A percentile compares a stretch with the other conserved stretches of the same genome.
Evolutionary conservation across 2,329 filamentous ascomycete species (phyloP).

Genomic region (Dothiorella sarmentorum): DNA sequence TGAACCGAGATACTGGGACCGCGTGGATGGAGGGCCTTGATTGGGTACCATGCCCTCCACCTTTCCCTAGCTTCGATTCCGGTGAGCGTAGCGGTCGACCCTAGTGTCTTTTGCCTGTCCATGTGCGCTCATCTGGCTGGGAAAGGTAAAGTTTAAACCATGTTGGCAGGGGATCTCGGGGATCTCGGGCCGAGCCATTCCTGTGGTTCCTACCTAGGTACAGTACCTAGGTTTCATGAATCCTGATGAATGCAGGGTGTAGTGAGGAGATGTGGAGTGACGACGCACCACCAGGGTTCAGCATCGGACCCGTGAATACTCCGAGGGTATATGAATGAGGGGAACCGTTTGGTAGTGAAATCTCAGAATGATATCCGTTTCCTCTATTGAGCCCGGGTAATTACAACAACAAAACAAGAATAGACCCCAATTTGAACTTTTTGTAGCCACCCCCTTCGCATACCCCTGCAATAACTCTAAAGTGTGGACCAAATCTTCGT

Average conservation of each 20-base stretch:
- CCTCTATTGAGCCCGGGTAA: no score
- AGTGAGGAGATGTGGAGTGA: constrained; percentile 13
- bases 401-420: background rate
- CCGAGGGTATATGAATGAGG: no score
- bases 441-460: background rate
- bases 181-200: constrained; percentile 2
- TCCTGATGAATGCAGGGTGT: background rate
- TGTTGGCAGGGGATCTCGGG: background rate
- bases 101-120: background rate
- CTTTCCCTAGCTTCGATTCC: background rate
- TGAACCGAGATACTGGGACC: no score
- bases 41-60: no score
- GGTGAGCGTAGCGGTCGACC: no score
- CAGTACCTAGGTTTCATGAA: no score
- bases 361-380: no score
- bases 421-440: background rate
- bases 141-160: background rate
- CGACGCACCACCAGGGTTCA: background rate
- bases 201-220: background rate
- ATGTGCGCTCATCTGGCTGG: background rate
- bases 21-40: no score
- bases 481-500: background rate
- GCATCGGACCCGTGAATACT: no score
- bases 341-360: background rate
- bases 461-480: background rate